Conservation (phyloP, 345 rosid species). For the Salix viminalis region DNA sequence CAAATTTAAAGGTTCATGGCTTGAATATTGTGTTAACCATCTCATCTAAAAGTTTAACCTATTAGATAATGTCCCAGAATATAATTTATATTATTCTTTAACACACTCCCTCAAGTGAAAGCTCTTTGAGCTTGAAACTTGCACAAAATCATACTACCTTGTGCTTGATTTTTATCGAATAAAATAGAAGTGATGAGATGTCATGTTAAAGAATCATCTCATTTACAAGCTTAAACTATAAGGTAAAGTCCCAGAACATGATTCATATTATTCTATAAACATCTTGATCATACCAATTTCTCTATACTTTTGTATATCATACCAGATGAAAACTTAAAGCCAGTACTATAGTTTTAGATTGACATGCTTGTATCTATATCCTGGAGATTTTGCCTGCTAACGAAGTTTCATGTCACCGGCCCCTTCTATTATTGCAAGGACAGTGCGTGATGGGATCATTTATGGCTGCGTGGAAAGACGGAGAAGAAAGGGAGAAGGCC, state of each 20-base stretch:
- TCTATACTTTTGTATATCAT: neutral
- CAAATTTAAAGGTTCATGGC: too few relatives aligned
- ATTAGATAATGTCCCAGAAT: too few relatives aligned
- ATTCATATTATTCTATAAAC: too few relatives aligned
- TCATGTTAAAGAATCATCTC: conserved; percentile 11
- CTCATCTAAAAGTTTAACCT: too few relatives aligned
- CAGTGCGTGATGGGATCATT: conserved; percentile 22
- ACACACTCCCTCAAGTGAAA: too few relatives aligned
- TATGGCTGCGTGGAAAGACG: conserved; percentile 23
- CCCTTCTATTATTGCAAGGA: neutral
- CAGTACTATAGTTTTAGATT: neutral
- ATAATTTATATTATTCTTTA: too few relatives aligned
- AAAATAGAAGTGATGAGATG: too few relatives aligned
- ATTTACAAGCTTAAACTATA: fast-evolving
- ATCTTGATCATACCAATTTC: too few relatives aligned
- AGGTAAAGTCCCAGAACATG: too few relatives aligned
- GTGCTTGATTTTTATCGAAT: too few relatives aligned
- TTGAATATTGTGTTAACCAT: too few relatives aligned
- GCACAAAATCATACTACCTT: fast-evolving
- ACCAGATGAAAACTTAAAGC: neutral
- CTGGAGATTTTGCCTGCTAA: neutral
- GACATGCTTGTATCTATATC: neutral
- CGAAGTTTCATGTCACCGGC: neutral
- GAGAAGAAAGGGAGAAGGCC: conserved; percentile 30
- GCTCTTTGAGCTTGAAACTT: too few relatives aligned